Conservation (phyloP, 495 filamentous ascomycete genomes). For the Aspergillus conjunctus region DNA sequence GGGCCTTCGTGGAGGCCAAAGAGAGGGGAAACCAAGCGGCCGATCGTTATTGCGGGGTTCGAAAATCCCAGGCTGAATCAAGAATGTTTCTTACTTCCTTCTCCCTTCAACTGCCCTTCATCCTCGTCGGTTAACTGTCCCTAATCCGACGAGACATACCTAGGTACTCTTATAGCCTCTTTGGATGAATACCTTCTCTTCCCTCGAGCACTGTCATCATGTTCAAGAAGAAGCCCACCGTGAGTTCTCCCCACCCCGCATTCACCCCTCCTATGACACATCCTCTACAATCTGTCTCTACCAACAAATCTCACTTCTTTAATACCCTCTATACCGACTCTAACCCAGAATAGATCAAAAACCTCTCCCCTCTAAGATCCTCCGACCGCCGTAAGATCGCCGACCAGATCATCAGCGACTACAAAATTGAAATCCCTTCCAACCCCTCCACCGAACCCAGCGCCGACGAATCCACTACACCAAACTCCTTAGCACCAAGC, state of each 20-base stretch:
- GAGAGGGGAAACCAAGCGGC: conserved; percentile 20
- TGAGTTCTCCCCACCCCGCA: conserved; percentile 42
- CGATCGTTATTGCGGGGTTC: conserved; percentile 31
- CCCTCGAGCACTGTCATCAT: conserved; percentile 38
- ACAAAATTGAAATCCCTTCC: conserved; percentile 52
- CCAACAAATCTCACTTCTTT: too few species aligned
- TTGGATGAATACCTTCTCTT: not conserved
- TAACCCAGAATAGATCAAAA: conserved; percentile 60
- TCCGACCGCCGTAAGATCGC: conserved; percentile 72
- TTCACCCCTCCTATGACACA: conserved; percentile 9
- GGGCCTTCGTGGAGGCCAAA: not conserved
- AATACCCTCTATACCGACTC: not conserved
- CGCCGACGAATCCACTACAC: conserved; percentile 39
- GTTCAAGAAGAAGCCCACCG: conserved; percentile 82
- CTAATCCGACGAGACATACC: too few species aligned
- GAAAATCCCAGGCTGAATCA: conserved; percentile 18
- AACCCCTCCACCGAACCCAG: conserved; percentile 34
- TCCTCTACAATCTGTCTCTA: conserved; percentile 17
- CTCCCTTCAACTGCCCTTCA: not conserved
- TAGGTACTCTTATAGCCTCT: not conserved
- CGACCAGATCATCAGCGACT: conserved; percentile 68
- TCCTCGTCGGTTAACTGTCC: not conserved
- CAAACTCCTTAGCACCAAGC: conserved; percentile 40
- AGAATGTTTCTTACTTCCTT: not conserved
- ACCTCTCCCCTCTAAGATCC: conserved; percentile 66